Evolutionary conservation across 352 stramenopile species (phyloP), one percentile per base, ranked within the genome.

Genomic region (Aphanomyces astaci): DNA sequence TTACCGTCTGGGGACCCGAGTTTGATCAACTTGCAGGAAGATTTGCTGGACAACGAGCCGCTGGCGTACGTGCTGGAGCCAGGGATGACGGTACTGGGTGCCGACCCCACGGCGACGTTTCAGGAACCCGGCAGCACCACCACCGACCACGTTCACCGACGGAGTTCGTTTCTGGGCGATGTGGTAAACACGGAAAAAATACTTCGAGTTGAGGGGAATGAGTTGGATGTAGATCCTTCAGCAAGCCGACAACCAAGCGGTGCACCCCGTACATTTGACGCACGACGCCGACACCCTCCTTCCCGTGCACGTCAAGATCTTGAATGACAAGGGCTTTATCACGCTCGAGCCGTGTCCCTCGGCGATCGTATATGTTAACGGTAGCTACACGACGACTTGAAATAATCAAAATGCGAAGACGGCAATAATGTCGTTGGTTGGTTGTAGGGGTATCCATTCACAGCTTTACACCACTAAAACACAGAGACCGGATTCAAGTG

Each of bases 401-500:
- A 17, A 17, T 4, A 59, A 13, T 9, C 45, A 5, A 57, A 19
- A 36, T 4, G n/a, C n/a, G n/a, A n/a, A n/a, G n/a, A n/a, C n/a
- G n/a, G n/a, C n/a, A n/a, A n/a, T n/a, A n/a, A n/a, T n/a, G n/a
- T n/a, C n/a, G n/a, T n/a, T n/a, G n/a, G n/a, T n/a, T n/a, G 52
- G 56, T 4, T 22, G 31, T 59, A 68, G 62, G 30, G 4, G 62
- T 32, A 9, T 27, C 4, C 2, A 60, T 68, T n/a, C 10, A 19
- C 1, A 68, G 45, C 46, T 68, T 68, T 62, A 60, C 62, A 33
- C 27, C 75, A 19, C 56, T 89, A 9, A 72, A 76, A 55, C 78
- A 89, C 48, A 77, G 79, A 2, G 81, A 87, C 30, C 73, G 75
- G 30, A 67, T 89, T 30, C 73, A 75, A 30, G 66, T 89, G 11